Evolutionary conservation across 371 early-diverging fungal species (phyloP).

Genomic region (Mortierella sp.): DNA sequence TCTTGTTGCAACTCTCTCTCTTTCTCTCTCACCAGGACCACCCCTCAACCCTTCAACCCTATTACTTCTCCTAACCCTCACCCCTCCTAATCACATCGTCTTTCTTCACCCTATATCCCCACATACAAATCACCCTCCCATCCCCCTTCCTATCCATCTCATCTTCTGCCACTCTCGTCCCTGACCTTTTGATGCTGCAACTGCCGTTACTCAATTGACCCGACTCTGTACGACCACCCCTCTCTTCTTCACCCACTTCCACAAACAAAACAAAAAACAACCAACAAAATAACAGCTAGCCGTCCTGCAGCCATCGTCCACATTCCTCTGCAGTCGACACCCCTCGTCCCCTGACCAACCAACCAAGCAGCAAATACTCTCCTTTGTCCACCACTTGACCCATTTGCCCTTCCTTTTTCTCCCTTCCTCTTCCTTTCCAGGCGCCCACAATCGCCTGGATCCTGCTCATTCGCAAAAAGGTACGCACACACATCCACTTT

Average conservation of each 20-base stretch:
- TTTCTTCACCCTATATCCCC: not conserved
- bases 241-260: not conserved
- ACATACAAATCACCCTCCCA: not conserved
- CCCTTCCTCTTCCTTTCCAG: not conserved
- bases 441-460: not conserved
- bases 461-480: not conserved
- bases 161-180: not conserved
- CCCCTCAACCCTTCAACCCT: not conserved
- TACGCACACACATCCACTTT: not conserved
- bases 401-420: not conserved
- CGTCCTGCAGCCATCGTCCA: not conserved
- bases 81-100: not conserved
- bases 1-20: not conserved
- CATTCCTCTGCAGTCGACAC: not conserved
- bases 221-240: not conserved
- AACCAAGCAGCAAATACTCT: not conserved
- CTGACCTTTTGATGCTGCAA: constrained; percentile 1
- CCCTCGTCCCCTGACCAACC: not conserved
- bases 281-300: not conserved
- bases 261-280: not conserved
- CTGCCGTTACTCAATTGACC: not conserved
- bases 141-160: not conserved
- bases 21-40: not conserved
- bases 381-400: not conserved
- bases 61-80: not conserved